These are phyloP conservation scores for Eucalyptus globulus DNA, from an alignment of 345 rosid species.

Conservation along the genomic window DNA sequence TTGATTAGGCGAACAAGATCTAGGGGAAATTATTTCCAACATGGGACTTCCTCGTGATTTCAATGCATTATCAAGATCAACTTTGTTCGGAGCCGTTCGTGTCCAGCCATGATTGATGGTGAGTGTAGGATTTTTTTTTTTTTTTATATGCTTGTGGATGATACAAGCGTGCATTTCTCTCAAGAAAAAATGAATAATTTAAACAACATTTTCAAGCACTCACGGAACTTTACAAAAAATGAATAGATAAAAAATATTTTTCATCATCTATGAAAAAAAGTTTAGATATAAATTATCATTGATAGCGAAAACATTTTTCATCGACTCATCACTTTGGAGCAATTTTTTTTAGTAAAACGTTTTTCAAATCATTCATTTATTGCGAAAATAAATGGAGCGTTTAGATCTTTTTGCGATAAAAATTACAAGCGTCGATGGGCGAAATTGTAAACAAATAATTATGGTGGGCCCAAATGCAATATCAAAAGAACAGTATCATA, in stretches of 20 bases:
- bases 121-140: neutral
- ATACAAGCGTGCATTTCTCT: no score
- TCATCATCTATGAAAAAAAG: rapidly evolving
- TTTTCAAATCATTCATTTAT: neutral
- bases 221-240: rapidly evolving
- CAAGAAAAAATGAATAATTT: no score
- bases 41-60: neutral
- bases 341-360: neutral
- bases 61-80: neutral
- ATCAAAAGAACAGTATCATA: neutral
- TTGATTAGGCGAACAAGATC: neutral
- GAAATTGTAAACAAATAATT: neutral
- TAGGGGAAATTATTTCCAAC: neutral
- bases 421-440: rapidly evolving
- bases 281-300: rapidly evolving
- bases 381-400: rapidly evolving
- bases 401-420: neutral
- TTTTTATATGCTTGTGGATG: neutral
- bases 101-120: neutral
- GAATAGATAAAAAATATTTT: neutral
- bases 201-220: no score
- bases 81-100: neutral
- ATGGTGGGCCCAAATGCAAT: neutral
- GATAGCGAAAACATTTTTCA: rapidly evolving
- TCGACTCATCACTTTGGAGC: rapidly evolving